Conservation (phyloP, 768 basidiomycete genomes). For the Fomitopsis serialis region DNA sequence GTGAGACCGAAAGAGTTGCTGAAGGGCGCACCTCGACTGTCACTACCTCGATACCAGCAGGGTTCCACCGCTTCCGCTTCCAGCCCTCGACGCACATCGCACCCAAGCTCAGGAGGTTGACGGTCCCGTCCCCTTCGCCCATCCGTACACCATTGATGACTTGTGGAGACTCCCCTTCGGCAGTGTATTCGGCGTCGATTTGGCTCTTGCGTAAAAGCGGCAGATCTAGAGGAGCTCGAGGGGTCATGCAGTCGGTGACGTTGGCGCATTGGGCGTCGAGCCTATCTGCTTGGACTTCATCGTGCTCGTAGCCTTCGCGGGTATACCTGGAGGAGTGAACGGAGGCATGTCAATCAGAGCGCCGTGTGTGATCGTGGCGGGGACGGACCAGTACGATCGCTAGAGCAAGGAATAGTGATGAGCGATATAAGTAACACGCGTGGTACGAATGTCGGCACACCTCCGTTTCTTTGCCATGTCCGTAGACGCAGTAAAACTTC, state of each 20-base stretch:
- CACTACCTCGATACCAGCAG: conserved; percentile 77
- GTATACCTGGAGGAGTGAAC: conserved; percentile 49
- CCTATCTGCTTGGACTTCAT: conserved; percentile 47
- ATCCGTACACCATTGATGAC: conserved; percentile 85
- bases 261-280: conserved; percentile 40
- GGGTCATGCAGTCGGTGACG: conserved; percentile 38
- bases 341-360: not conserved
- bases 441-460: conserved; percentile 31
- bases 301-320: conserved; percentile 61
- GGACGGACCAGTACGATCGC: conserved; percentile 80
- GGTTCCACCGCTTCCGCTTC: conserved; percentile 88
- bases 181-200: conserved; percentile 83
- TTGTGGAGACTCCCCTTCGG: conserved; percentile 55
- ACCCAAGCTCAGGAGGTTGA: conserved; percentile 77
- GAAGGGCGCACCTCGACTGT: conserved; percentile 72
- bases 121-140: conserved; percentile 95
- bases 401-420: conserved; percentile 21
- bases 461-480: conserved; percentile 95
- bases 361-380: no score
- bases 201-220: conserved; percentile 57
- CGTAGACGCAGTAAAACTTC: conserved; percentile 91
- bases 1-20: not conserved
- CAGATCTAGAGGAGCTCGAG: conserved; percentile 44
- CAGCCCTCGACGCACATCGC: conserved; percentile 98
- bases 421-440: not conserved